phyloP scores from a whole-genome alignment of 371 early-diverging fungal genomes.

The Syncephalis fuscata region DNA sequence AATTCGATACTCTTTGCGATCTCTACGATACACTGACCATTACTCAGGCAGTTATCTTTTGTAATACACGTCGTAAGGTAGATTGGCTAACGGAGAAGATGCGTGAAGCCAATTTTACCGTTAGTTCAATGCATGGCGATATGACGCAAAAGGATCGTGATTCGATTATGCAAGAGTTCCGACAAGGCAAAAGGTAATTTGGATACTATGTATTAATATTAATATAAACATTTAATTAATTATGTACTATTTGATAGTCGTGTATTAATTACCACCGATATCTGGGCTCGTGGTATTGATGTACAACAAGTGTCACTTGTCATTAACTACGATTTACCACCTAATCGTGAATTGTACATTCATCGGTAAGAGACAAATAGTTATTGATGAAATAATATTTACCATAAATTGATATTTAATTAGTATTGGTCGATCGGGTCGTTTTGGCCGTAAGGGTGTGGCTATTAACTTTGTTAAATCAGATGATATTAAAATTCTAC shows the following conservation, averaged over 20 bases:
- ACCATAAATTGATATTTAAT: neutral
- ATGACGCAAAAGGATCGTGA: constrained; percentile 88
- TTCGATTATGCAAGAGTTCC: constrained; percentile 85
- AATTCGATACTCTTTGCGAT: constrained; percentile 91
- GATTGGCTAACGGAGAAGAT: constrained; percentile 95
- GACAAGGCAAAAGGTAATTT: constrained; percentile 29
- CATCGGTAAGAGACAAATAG: constrained; percentile 69
- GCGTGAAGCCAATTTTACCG: constrained; percentile 86
- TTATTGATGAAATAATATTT: constrained; percentile 1
- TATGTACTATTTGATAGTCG: too few relatives aligned
- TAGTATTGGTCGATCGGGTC: constrained; percentile 91
- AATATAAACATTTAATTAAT: neutral
- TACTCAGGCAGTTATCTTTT: constrained; percentile 98
- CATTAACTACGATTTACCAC: constrained; percentile 92
- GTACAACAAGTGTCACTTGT: constrained; percentile 96
- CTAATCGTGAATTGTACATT: constrained; percentile 84
- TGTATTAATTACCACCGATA: constrained; percentile 88
- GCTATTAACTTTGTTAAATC: constrained; percentile 94
- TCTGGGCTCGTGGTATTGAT: constrained; percentile 96
- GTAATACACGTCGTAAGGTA: constrained; percentile 97
- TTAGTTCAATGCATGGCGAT: constrained; percentile 98
- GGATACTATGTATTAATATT: constrained; percentile 1
- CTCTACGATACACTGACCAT: constrained; percentile 91
- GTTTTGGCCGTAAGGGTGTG: constrained; percentile 97
- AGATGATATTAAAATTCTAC: constrained; percentile 72